phyloP scores from a whole-genome alignment of 176 grass and related monocot genomes.

The Alloteropsis semialata region DNA sequence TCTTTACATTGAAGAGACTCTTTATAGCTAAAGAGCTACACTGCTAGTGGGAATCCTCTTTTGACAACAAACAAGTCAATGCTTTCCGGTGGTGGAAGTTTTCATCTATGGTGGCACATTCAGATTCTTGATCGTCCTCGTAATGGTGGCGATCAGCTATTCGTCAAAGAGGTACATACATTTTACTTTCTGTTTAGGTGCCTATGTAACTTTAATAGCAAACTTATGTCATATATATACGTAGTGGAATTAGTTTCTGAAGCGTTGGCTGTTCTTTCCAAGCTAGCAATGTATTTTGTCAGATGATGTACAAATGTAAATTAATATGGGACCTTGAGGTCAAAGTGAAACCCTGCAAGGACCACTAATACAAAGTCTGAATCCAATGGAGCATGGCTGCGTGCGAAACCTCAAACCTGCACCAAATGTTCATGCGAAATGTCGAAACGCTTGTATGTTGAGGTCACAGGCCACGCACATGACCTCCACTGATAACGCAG shows the following conservation, averaged over 20 bases:
- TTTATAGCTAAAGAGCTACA: neutral
- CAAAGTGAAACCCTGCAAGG: neutral
- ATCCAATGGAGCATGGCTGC: neutral
- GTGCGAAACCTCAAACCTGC: too few species aligned
- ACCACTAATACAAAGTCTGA: neutral
- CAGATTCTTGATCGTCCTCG: neutral
- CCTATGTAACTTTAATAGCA: neutral
- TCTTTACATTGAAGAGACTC: neutral
- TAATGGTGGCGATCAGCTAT: neutral
- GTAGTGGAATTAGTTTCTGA: neutral
- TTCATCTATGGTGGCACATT: neutral
- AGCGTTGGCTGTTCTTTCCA: neutral
- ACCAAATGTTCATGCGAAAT: too few species aligned
- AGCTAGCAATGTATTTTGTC: neutral
- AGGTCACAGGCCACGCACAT: too few species aligned
- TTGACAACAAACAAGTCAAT: neutral
- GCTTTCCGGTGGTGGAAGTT: neutral
- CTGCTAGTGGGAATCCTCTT: neutral
- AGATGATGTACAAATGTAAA: neutral
- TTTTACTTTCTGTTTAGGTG: neutral
- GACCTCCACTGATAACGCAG: too few species aligned
- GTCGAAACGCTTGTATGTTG: too few species aligned
- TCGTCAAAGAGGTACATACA: neutral
- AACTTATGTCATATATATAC: neutral
- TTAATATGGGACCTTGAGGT: neutral